These are phyloP conservation scores for Mycena citricolor DNA, from an alignment of 1,284 basidiomycete species.

Conservation along the genomic window DNA sequence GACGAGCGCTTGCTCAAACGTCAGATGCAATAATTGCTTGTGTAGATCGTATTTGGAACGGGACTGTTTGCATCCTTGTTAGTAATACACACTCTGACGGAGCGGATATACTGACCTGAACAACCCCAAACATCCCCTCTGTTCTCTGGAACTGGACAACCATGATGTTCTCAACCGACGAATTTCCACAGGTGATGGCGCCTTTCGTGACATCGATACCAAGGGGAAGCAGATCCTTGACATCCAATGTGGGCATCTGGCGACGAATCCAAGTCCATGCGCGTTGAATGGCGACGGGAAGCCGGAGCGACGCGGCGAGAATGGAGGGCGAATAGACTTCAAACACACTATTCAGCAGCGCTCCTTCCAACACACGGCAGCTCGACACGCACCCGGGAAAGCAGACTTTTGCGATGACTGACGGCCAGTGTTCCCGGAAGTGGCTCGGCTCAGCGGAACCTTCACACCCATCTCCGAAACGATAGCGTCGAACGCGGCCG, in stretches of 20 bases:
- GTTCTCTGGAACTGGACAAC: constrained; percentile 76
- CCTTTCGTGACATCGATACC: constrained; percentile 75
- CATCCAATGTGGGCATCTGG: constrained; percentile 70
- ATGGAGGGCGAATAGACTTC: constrained; percentile 32
- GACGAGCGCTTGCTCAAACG: constrained; percentile 64
- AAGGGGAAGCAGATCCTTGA: constrained; percentile 78
- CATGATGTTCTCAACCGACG: constrained; percentile 78
- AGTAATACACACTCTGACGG: constrained; percentile 1
- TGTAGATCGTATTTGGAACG: constrained; percentile 78
- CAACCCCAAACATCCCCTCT: constrained; percentile 76
- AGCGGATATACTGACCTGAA: constrained; percentile 49
- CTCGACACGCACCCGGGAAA: constrained; percentile 21
- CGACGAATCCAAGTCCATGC: constrained; percentile 49
- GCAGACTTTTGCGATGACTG: constrained; percentile 27
- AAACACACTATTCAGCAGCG: constrained; percentile 13
- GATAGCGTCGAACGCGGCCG: constrained; percentile 84
- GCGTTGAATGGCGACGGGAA: constrained; percentile 49
- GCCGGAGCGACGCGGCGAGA: constrained; percentile 32
- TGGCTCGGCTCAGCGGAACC: constrained; percentile 29
- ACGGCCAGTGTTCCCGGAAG: constrained; percentile 31
- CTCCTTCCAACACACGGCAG: too few relatives aligned
- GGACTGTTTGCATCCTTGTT: constrained; percentile 45
- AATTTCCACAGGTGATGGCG: constrained; percentile 80
- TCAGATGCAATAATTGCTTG: constrained; percentile 75
- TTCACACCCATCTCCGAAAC: constrained; percentile 66